phyloP scores from a whole-genome alignment of 805 yeast species.

The Wickerhamiella slavikovae region DNA sequence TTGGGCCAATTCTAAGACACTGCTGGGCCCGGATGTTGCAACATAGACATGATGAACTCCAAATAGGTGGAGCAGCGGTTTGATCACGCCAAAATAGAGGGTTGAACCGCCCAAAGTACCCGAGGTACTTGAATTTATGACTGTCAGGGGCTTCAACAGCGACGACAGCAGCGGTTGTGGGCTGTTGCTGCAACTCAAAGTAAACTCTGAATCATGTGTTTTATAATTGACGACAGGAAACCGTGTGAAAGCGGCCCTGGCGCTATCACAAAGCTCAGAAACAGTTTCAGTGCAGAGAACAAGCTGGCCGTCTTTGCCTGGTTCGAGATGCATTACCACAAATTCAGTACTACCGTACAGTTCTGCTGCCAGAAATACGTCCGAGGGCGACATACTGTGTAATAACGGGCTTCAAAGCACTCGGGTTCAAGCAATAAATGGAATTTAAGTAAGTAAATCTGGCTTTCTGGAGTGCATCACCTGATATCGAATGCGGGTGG shows the following conservation, averaged over 20 bases:
- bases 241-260: background rate
- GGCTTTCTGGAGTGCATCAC: too few species aligned
- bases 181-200: constrained; percentile 4
- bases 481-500: too few species aligned
- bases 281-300: too few species aligned
- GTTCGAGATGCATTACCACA: too few species aligned
- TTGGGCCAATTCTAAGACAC: constrained; percentile 16
- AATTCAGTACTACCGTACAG: too few species aligned
- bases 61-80: constrained; percentile 17
- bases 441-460: too few species aligned
- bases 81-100: constrained; percentile 14
- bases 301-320: too few species aligned
- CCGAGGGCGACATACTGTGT: too few species aligned
- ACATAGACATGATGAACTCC: constrained; percentile 18
- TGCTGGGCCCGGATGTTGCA: constrained; percentile 15
- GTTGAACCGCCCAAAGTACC: constrained; percentile 13
- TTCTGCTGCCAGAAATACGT: too few species aligned
- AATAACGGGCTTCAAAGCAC: too few species aligned
- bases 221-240: background rate
- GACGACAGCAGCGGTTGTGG: constrained; percentile 9
- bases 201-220: constrained; percentile 5
- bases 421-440: too few species aligned
- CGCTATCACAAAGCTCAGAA: background rate
- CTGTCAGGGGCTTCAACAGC: constrained; percentile 14
- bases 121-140: constrained; percentile 17